Base-by-base conservation (phyloP, 257 asterid genomes). In the Verbena officinalis region DNA sequence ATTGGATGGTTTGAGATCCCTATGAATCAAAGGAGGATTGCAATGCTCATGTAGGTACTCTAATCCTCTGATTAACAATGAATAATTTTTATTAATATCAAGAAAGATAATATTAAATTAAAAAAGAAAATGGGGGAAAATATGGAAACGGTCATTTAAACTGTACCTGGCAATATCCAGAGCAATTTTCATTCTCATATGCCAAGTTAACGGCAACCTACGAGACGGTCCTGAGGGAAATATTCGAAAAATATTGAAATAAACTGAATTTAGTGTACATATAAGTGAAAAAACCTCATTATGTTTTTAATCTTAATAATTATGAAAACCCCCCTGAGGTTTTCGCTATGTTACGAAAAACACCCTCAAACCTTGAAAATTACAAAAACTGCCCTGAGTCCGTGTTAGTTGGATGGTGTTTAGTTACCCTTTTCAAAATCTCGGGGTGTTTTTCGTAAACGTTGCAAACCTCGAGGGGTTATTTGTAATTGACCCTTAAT, bases 31-130 rank as follows among this genome's bases (percentile, higher is more conserved):
- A 0, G 85, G 79, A 67, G 91, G 95, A 53, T 80, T 74, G 71
- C 86, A 82, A 58, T 73, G 86, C 77, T 86, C 95, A 22, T 86
- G 95, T 53, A 86, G 76, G 69, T 74, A 84, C 61, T 86, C 95
- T 43, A 87, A 68, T 69, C 87, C 89, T 81, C 89, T 85, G 81
- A 17, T 36, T 24, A 58, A 56, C 31, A 54, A 31, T 8, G 12
- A 73, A 55, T 54, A 10, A 15, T 1, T 31, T 49, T 13, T 4
- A 40, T 67, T 8, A 34, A 12, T 31, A 15, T 11, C 23, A 21
- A 17, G 13, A 13, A 36, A 1, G 9, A 2, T 4, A 15, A 14
- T 33, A 36, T 4, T 12, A 40, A 45, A 13, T 22, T 4, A 44
- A 7, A 3, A 53, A 50, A 44, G n/a, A 12, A 55, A 9, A n/a